Evolutionary conservation across 176 grass and related monocot species (phyloP).

Genomic region (Areca catechu): DNA sequence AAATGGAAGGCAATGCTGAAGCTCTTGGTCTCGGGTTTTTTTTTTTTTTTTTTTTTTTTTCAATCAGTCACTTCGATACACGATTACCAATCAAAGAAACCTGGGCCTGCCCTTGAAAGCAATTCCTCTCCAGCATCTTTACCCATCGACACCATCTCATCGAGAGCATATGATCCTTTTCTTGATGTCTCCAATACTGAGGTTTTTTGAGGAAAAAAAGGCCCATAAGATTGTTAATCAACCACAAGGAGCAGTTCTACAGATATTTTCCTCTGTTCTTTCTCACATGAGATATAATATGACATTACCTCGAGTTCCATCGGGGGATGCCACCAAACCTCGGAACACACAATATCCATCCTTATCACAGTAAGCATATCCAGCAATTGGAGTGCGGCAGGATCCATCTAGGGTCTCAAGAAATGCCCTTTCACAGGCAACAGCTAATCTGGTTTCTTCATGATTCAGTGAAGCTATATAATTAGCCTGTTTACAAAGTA

Average conservation of each 20-base stretch:
- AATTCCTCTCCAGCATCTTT: slow-evolving; percentile 88
- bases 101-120: slow-evolving; percentile 63
- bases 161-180: slow-evolving; percentile 47
- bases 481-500: slow-evolving; percentile 40
- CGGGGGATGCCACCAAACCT: slow-evolving; percentile 81
- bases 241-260: no score
- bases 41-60: no score
- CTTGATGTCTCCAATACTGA: slow-evolving; percentile 80
- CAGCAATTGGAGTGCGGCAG: slow-evolving; percentile 88
- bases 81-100: slow-evolving; percentile 67
- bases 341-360: slow-evolving; percentile 75
- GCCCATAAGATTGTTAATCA: no score
- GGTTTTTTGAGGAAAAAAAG: no score
- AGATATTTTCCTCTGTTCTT: no score
- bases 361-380: slow-evolving; percentile 55
- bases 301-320: slow-evolving; percentile 65
- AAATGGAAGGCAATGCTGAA: no score
- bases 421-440: slow-evolving; percentile 88
- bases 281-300: not conserved
- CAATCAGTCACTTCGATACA: no score
- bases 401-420: slow-evolving; percentile 85
- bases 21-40: no score
- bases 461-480: slow-evolving; percentile 83
- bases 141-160: slow-evolving; percentile 88
- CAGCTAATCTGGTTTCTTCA: slow-evolving; percentile 94